Evolutionary conservation across 179 eudicot genomes (phyloP).

Genomic region (Beta lomatogona): DNA sequence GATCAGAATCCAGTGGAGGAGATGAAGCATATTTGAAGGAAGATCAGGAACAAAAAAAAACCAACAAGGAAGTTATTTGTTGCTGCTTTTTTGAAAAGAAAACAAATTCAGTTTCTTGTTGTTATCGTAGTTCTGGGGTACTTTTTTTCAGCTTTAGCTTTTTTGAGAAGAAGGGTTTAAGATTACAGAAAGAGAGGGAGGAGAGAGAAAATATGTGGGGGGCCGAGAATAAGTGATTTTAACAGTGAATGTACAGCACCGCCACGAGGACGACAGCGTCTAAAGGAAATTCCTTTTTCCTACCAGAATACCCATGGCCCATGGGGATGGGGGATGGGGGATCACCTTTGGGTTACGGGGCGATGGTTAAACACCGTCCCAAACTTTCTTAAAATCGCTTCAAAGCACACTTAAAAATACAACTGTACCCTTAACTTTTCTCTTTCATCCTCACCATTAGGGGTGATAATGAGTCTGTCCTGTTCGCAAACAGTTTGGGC

Average conservation of each 20-base stretch:
- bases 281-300: neutral
- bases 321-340: too few species aligned
- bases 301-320: too few species aligned
- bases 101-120: neutral
- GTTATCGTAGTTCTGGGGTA: neutral
- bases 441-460: too few species aligned
- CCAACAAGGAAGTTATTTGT: neutral
- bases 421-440: too few species aligned
- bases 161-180: neutral
- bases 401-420: too few species aligned
- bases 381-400: too few species aligned
- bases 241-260: conserved; percentile 12
- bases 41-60: neutral
- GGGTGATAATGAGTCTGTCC: too few species aligned
- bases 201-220: too few species aligned
- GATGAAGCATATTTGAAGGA: neutral
- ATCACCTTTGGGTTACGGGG: too few species aligned
- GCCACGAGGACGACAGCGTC: conserved; percentile 19
- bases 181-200: conserved; percentile 1
- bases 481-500: too few species aligned
- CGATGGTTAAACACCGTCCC: too few species aligned
- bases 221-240: neutral
- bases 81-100: neutral
- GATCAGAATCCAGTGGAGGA: neutral
- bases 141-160: neutral